phyloP scores from a whole-genome alignment of 176 grass and related monocot species.

The Eleusine indica region DNA sequence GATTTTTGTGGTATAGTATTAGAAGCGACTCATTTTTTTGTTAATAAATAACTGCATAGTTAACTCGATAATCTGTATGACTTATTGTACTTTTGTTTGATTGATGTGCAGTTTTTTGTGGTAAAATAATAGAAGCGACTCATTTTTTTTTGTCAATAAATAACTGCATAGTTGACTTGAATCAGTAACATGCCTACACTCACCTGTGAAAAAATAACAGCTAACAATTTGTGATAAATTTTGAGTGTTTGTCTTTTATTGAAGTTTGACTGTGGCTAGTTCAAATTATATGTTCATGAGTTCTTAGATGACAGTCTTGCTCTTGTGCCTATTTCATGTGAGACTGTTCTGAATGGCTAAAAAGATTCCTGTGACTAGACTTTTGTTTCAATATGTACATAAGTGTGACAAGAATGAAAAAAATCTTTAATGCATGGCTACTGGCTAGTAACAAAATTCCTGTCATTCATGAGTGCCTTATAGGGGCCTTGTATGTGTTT shows the following conservation, averaged over 20 bases:
- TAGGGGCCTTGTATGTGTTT: conserved; percentile 7
- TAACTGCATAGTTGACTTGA: neutral
- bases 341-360: neutral
- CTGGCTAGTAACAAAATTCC: neutral
- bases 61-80: conserved; percentile 7
- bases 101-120: neutral
- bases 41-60: neutral
- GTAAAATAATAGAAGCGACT: neutral
- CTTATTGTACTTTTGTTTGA: conserved; percentile 31
- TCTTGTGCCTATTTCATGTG: neutral
- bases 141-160: neutral
- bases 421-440: neutral
- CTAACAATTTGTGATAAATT: neutral
- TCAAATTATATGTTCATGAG: neutral
- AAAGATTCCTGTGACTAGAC: neutral
- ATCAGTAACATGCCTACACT: conserved; percentile 7
- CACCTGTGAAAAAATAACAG: neutral
- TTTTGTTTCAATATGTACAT: conserved; percentile 4
- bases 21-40: neutral
- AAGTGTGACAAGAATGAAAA: neutral
- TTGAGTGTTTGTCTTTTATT: neutral
- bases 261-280: neutral
- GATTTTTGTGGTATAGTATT: conserved; percentile 2
- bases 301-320: neutral
- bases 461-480: neutral